Evolutionary conservation across 2,329 filamentous ascomycete genomes (phyloP).

Genomic region (Aspergillus candidus): DNA sequence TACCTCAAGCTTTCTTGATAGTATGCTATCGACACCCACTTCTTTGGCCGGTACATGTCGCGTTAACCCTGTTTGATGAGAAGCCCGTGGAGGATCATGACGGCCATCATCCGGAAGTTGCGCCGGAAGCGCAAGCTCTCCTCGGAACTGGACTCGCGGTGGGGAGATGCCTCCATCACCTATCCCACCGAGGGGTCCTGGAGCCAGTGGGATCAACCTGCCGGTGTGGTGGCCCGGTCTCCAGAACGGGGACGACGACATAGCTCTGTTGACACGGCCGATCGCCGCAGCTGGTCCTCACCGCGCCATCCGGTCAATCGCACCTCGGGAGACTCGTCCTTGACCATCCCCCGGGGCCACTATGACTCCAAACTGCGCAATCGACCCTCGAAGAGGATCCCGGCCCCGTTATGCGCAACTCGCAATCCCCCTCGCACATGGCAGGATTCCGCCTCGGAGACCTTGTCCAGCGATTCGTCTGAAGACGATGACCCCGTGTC

Average conservation of each 20-base stretch:
- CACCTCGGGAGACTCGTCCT: slow-evolving; percentile 11
- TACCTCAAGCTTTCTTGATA: too few species aligned
- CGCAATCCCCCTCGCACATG: slow-evolving; percentile 5
- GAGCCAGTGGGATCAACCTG: slow-evolving; percentile 33
- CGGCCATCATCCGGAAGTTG: slow-evolving; percentile 27
- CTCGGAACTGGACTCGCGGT: slow-evolving; percentile 34
- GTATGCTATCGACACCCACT: too few species aligned
- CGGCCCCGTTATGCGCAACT: not conserved
- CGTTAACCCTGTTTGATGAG: slow-evolving; percentile 20
- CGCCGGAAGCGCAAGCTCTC: slow-evolving; percentile 31
- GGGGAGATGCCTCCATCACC: slow-evolving; percentile 37
- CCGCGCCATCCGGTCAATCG: not conserved
- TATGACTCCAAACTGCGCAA: slow-evolving; percentile 26
- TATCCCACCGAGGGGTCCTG: slow-evolving; percentile 38
- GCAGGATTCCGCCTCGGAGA: slow-evolving; percentile 1
- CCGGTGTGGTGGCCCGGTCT: slow-evolving; percentile 7
- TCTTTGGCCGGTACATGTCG: not conserved
- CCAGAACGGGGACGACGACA: slow-evolving; percentile 12
- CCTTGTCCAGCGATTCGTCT: too few species aligned
- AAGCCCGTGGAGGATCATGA: slow-evolving; percentile 22
- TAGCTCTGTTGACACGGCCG: slow-evolving; percentile 7
- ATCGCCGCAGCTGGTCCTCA: slow-evolving; percentile 5
- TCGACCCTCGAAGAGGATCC: slow-evolving; percentile 11
- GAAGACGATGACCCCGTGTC: not conserved
- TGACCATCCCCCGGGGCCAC: slow-evolving; percentile 24